A percentile compares a stretch with the other conserved stretches of the same genome.
Conservation (phyloP, 371 early-diverging fungal genomes). For the Zychaea mexicana region DNA sequence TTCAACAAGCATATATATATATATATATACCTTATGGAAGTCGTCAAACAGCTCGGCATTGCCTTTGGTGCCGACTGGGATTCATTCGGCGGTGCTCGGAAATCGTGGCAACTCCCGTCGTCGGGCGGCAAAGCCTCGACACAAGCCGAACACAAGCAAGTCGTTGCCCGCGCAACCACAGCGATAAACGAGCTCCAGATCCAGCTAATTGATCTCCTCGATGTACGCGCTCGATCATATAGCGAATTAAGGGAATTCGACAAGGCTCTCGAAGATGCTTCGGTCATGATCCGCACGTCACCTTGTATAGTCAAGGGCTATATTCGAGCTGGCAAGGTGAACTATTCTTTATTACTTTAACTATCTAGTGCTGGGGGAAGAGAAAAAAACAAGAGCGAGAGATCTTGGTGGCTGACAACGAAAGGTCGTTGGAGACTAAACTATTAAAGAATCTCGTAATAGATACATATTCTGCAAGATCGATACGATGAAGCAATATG, state of each 20-base stretch:
- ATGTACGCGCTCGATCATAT: neutral
- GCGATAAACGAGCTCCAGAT: neutral
- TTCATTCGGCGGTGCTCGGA: neutral
- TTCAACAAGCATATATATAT: neutral
- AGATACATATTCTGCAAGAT: neutral
- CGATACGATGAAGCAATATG: conserved; percentile 2
- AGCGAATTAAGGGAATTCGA: neutral
- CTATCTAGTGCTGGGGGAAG: neutral
- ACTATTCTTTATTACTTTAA: too few species aligned
- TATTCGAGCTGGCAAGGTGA: neutral
- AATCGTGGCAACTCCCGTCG: neutral
- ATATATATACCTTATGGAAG: neutral
- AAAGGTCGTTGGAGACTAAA: too few species aligned
- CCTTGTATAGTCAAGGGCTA: neutral
- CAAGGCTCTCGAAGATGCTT: conserved; percentile 1
- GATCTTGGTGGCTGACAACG: too few species aligned
- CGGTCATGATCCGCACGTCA: neutral
- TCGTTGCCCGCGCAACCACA: neutral
- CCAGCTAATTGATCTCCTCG: conserved; percentile 4
- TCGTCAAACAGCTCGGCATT: neutral
- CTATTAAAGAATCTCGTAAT: neutral
- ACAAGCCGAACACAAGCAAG: neutral
- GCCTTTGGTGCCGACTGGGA: conserved; percentile 3
- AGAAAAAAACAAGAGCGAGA: too few species aligned
- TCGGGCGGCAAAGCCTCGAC: conserved; percentile 2